Evolutionary conservation across 2,329 filamentous ascomycete species (phyloP), one percentile per base, ranked within the genome.

Genomic region (Pyrenophora tritici-repentis): DNA sequence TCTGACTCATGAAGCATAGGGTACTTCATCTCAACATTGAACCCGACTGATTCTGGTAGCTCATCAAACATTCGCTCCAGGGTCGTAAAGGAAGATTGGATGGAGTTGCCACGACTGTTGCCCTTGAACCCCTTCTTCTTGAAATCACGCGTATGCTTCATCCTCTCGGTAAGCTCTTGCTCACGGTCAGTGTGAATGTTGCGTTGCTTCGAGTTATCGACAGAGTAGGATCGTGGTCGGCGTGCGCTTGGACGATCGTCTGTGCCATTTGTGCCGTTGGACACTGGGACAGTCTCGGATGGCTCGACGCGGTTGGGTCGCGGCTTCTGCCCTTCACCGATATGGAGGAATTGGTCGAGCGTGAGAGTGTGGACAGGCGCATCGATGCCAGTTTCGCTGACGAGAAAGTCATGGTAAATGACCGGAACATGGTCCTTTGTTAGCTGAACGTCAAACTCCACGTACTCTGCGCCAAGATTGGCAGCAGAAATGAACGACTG

Each of bases 1-100:
- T 97, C 91, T 51, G 86, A 90, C 79, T 99, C 95, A 71, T 93
- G 88, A 35, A 99, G 84, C 92, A 97, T 97, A 4, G 94, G 94
- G 71, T 99, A 99, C 76, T 99, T 97, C 83, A 99, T 89, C 78
- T 99, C 94, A 62, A 99, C 96, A 75, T 99, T 97, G 82, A 99
- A 99, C 12, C 94, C 92, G 17, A 96, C 89, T 12, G 84, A 81
- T 56, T 88, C 83, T 0, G 91, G 91, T 0, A 99, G 78, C 68
- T 92, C 87, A 2, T 84, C 83, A 77, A 99, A 97, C 71, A 97
- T 86, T 56, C 97, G 91, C 73, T 97, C 91, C 4, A 99, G 80
- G 0, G 94, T 99, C 6, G 93, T 92, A 75, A 99, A 99, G 0
- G 93, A 91, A 0, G 90, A 91, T 72, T 97, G 93, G 65, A 99